phyloP scores from a whole-genome alignment of 208 protist species.

The Leishmania amazonensis region DNA sequence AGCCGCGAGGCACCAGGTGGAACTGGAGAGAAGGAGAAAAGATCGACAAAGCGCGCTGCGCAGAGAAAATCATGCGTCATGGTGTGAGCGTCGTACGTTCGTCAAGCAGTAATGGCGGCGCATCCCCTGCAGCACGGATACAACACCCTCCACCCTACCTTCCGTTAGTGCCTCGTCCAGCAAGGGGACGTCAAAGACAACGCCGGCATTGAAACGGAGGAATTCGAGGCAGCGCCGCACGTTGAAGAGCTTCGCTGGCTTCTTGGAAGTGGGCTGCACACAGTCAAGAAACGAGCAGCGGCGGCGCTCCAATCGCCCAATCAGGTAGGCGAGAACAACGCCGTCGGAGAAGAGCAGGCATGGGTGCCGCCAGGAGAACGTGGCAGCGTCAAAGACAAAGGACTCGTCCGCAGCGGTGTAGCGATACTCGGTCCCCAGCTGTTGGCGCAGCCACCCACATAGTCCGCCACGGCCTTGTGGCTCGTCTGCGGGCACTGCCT shows the following conservation, averaged over 20 bases:
- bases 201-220: constrained; percentile 47
- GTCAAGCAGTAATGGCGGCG: constrained; percentile 26
- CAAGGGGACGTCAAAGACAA: constrained; percentile 38
- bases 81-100: background rate
- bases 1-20: background rate
- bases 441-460: constrained; percentile 45
- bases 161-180: constrained; percentile 61
- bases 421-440: constrained; percentile 47
- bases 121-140: constrained; percentile 39
- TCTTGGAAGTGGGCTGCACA: constrained; percentile 53
- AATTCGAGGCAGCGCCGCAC: constrained; percentile 68
- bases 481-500: background rate
- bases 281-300: constrained; percentile 68
- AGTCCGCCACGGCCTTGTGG: constrained; percentile 8
- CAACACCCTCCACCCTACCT: constrained; percentile 46
- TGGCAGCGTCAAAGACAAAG: constrained; percentile 34
- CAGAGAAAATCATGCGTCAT: background rate
- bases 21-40: background rate
- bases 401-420: constrained; percentile 57
- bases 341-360: constrained; percentile 75
- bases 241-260: constrained; percentile 74
- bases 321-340: constrained; percentile 66
- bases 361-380: constrained; percentile 12
- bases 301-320: constrained; percentile 59
- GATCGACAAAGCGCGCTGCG: background rate